phyloP scores from a whole-genome alignment of 148 eudicot species.

The Rheum nobile region DNA sequence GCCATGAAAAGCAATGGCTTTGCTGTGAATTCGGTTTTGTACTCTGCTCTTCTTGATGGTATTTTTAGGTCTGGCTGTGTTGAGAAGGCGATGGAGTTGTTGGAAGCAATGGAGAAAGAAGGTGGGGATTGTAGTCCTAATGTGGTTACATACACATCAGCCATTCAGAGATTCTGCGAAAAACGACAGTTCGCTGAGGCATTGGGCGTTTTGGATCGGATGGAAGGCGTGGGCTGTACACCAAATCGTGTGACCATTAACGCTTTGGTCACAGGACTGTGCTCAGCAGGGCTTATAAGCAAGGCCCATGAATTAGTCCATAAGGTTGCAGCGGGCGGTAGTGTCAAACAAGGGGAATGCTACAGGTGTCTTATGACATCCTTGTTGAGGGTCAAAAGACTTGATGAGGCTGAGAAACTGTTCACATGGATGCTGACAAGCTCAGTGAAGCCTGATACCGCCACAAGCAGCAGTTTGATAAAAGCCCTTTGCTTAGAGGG shows the following conservation, averaged over 20 bases:
- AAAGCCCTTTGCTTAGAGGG: constrained; percentile 35
- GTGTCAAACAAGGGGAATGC: constrained; percentile 37
- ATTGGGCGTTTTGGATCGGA: constrained; percentile 48
- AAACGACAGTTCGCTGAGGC: constrained; percentile 46
- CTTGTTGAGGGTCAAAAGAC: constrained; percentile 30
- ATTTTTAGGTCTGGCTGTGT: constrained; percentile 45
- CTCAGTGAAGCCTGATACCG: constrained; percentile 47
- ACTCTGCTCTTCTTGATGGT: constrained; percentile 64
- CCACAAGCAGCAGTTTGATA: constrained; percentile 45
- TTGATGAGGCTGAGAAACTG: constrained; percentile 50
- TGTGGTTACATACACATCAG: constrained; percentile 57
- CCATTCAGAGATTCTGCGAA: constrained; percentile 52
- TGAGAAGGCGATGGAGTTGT: constrained; percentile 53
- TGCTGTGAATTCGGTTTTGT: constrained; percentile 44
- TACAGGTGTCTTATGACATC: constrained; percentile 51
- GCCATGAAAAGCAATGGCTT: constrained; percentile 50
- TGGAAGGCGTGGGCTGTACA: constrained; percentile 28
- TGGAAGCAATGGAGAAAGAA: constrained; percentile 63
- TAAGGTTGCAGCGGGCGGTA: constrained; percentile 30
- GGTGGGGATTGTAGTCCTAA: constrained; percentile 53
- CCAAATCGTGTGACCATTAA: constrained; percentile 64
- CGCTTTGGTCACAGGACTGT: constrained; percentile 52
- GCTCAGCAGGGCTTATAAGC: constrained; percentile 39
- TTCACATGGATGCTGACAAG: constrained; percentile 50
- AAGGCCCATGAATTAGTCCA: constrained; percentile 44